phyloP scores from a whole-genome alignment of 805 yeast species.

The Zygotorulaspora chibaensis region DNA sequence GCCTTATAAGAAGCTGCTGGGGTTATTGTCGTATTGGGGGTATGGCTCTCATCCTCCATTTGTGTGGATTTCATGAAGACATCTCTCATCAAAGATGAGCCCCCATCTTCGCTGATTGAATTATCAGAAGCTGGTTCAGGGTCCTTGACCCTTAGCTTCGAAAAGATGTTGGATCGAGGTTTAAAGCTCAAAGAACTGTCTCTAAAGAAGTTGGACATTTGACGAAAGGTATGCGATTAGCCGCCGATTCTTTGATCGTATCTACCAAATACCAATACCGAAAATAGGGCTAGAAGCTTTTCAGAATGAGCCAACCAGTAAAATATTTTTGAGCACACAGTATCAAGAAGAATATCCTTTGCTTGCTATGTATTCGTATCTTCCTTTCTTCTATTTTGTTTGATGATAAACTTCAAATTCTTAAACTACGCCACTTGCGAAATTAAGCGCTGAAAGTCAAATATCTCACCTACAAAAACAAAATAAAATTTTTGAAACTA shows the following conservation, averaged over 20 bases:
- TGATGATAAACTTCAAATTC: no score
- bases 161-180: conserved; percentile 33
- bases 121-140: conserved; percentile 8
- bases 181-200: conserved; percentile 31
- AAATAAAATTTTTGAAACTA: no score
- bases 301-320: no score
- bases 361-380: no score
- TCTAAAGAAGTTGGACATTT: conserved; percentile 34
- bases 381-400: no score
- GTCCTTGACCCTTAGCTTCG: conserved; percentile 27
- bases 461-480: no score
- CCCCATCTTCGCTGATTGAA: conserved; percentile 14
- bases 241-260: conserved; percentile 16
- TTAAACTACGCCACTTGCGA: no score
- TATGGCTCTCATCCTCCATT: conserved; percentile 2
- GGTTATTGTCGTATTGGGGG: conserved; percentile 5
- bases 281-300: no score
- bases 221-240: conserved; percentile 10
- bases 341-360: no score
- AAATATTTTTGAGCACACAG: no score
- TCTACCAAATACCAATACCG: no score
- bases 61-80: conserved; percentile 9
- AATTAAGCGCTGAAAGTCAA: no score
- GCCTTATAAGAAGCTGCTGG: conserved; percentile 1
- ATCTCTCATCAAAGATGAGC: conserved; percentile 22